A percentile compares a stretch with the other conserved stretches of the same genome.
phyloP scores from a whole-genome alignment of 305 asterid genomes.

The Fraxinus ornus region DNA sequence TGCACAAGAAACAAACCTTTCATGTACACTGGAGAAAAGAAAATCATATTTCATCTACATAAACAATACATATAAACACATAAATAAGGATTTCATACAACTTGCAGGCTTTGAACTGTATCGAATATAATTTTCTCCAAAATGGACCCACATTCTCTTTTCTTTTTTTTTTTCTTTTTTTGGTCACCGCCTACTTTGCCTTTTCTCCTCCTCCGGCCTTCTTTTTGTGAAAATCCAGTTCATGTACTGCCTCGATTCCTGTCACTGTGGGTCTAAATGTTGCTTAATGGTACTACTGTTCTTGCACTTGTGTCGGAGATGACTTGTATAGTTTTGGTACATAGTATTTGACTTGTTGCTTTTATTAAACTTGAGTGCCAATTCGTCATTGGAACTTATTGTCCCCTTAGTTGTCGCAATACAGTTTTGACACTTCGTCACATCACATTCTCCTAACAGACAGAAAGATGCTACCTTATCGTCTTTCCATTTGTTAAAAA shows the following conservation, averaged over 20 bases:
- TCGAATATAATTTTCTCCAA: background rate
- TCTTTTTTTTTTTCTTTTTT: too few species aligned
- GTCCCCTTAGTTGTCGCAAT: background rate
- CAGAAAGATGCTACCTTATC: background rate
- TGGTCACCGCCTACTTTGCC: background rate
- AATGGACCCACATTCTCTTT: constrained; percentile 22
- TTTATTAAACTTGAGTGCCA: constrained; percentile 31
- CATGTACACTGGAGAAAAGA: background rate
- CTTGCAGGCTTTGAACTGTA: background rate
- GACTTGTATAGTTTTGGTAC: background rate
- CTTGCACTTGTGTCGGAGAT: background rate
- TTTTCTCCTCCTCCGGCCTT: constrained; percentile 9
- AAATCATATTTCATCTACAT: background rate
- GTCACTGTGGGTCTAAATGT: background rate
- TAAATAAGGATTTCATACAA: constrained; percentile 27
- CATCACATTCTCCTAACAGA: background rate
- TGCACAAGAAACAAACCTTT: background rate
- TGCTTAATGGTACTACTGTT: background rate
- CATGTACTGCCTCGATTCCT: constrained; percentile 28
- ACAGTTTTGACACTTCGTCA: background rate
- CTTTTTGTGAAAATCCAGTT: constrained; percentile 36
- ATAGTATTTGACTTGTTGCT: background rate
- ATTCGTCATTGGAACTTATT: background rate
- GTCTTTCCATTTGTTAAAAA: background rate
- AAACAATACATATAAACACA: background rate